Conservation (phyloP, 345 rosid genomes). For the Linum lewisii region DNA sequence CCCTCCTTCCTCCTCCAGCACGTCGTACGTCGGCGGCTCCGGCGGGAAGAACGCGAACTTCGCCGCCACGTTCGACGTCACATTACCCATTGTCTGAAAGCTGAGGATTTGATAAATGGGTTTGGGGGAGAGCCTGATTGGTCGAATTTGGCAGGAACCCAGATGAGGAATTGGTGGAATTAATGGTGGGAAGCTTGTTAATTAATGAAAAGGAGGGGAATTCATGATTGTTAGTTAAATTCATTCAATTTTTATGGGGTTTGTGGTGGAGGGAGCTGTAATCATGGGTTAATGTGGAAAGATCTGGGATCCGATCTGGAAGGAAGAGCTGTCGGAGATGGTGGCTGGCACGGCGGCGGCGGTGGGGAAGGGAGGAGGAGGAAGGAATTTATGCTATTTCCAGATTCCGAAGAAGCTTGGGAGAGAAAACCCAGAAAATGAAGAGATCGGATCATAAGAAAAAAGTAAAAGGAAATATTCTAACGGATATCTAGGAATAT, state of each 20-base stretch:
- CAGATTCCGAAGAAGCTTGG: background rate
- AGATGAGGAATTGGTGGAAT: slow-evolving; percentile 1
- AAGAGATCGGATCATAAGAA: background rate
- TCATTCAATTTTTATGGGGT: too few relatives aligned
- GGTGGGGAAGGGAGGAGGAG: background rate
- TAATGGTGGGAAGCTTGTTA: background rate
- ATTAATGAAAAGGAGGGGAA: background rate
- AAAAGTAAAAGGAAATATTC: too few relatives aligned
- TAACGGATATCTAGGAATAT: too few relatives aligned
- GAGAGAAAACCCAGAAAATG: slow-evolving; percentile 19
- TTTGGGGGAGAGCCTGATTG: too few relatives aligned
- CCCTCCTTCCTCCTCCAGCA: slow-evolving; percentile 51
- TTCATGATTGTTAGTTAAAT: background rate
- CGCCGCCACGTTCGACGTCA: slow-evolving; percentile 88
- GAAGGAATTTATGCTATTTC: too few relatives aligned
- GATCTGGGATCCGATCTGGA: slow-evolving; percentile 57
- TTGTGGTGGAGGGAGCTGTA: too few relatives aligned
- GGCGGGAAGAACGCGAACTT: slow-evolving; percentile 98
- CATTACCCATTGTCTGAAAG: slow-evolving; percentile 87
- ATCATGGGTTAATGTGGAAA: slow-evolving; percentile 13
- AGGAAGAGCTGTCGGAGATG: slow-evolving; percentile 32
- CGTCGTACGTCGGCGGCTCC: slow-evolving; percentile 82
- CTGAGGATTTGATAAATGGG: too few relatives aligned
- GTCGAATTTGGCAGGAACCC: slow-evolving; percentile 3
- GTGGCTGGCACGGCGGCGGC: background rate